Conservation (phyloP, 805 yeast genomes). For the Jamesozyma hellenica region DNA sequence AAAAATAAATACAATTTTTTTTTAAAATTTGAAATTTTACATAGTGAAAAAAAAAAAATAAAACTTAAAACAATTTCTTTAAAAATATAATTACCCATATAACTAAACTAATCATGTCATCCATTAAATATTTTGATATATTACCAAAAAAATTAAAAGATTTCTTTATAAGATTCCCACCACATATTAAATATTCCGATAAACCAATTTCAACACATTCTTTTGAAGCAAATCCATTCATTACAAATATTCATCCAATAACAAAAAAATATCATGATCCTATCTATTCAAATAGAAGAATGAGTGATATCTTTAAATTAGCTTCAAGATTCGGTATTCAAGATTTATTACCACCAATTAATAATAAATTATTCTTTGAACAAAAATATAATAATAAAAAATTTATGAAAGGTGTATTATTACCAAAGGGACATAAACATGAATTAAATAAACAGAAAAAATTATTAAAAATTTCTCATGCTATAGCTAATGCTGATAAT, state of each 20-base stretch:
- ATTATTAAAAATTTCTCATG: slow-evolving; percentile 51
- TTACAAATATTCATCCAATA: slow-evolving; percentile 74
- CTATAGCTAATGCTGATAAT: slow-evolving; percentile 57
- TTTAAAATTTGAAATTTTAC: neutral
- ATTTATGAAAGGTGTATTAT: slow-evolving; percentile 64
- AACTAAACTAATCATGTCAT: slow-evolving; percentile 13
- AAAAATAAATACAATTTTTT: neutral
- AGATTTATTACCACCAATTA: slow-evolving; percentile 53
- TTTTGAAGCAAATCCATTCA: slow-evolving; percentile 72
- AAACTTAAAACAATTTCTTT: neutral
- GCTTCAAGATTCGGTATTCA: slow-evolving; percentile 75
- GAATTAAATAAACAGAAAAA: slow-evolving; percentile 58
- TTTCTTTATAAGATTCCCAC: slow-evolving; percentile 78
- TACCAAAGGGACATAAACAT: slow-evolving; percentile 73
- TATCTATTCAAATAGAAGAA: slow-evolving; percentile 68
- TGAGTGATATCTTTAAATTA: slow-evolving; percentile 70
- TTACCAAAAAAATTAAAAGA: slow-evolving; percentile 61
- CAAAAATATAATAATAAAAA: slow-evolving; percentile 64
- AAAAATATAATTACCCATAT: neutral
- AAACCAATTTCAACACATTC: slow-evolving; percentile 59
- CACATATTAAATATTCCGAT: slow-evolving; percentile 53
- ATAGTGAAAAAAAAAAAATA: neutral
- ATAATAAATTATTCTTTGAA: slow-evolving; percentile 55
- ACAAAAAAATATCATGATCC: slow-evolving; percentile 74
- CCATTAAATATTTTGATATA: slow-evolving; percentile 35